These are phyloP conservation scores for Wakefieldia striispora DNA, from an alignment of 768 basidiomycete genomes.

Conservation along the genomic window DNA sequence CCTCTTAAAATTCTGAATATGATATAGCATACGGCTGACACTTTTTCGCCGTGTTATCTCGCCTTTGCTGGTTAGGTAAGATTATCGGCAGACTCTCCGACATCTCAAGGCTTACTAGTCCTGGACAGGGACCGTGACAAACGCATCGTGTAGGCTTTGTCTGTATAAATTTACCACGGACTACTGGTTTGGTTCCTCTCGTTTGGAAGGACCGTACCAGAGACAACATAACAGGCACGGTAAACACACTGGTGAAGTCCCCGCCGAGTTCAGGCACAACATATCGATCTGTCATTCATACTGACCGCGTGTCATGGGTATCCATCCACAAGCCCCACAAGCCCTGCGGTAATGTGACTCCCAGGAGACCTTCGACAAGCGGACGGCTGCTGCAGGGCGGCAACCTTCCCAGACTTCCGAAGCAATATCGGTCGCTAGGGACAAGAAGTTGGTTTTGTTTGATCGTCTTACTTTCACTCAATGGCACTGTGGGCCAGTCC, in stretches of 20 bases:
- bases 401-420: neutral
- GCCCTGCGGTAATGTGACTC: neutral
- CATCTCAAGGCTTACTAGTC: neutral
- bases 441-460: neutral
- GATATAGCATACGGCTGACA: neutral
- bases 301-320: conserved; percentile 1
- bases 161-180: neutral
- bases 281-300: conserved; percentile 4
- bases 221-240: conserved; percentile 7
- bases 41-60: neutral
- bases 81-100: neutral
- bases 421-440: neutral
- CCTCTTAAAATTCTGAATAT: neutral
- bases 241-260: neutral
- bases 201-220: neutral
- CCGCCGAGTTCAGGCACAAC: conserved; percentile 10
- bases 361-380: neutral
- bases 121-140: neutral
- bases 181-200: neutral
- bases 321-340: neutral
- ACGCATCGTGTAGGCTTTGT: neutral
- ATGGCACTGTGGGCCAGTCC: neutral
- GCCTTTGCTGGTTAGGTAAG: neutral
- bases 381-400: neutral
- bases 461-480: conserved; percentile 5